Conservation (phyloP, 2,329 filamentous ascomycete genomes). For the Aaosphaeria arxii region DNA sequence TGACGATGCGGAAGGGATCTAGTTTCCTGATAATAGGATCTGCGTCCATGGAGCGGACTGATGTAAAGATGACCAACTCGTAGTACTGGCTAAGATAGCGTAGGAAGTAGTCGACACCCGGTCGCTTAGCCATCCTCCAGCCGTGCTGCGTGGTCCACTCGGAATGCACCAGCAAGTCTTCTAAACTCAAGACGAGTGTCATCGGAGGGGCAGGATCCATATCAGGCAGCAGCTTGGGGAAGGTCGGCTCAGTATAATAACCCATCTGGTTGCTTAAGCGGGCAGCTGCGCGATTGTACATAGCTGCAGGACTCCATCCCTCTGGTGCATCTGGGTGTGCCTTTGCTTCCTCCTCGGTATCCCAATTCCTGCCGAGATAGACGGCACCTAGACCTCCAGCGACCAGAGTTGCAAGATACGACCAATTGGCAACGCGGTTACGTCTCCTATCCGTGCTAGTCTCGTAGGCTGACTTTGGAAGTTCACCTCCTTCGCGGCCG, state of each 20-base stretch:
- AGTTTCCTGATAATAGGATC: slow-evolving; percentile 90
- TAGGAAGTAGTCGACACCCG: slow-evolving; percentile 94
- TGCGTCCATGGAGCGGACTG: slow-evolving; percentile 76
- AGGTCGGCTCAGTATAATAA: slow-evolving; percentile 95
- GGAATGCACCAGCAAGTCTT: slow-evolving; percentile 91
- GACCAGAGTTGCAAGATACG: slow-evolving; percentile 62
- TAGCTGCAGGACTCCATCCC: slow-evolving; percentile 71
- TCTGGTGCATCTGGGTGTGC: slow-evolving; percentile 70
- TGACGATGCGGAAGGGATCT: slow-evolving; percentile 91
- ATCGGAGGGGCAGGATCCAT: slow-evolving; percentile 80
- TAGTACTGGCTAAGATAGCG: slow-evolving; percentile 98
- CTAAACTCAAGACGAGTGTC: slow-evolving; percentile 86
- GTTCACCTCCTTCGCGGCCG: slow-evolving; percentile 61
- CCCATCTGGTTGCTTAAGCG: slow-evolving; percentile 72
- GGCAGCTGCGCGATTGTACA: slow-evolving; percentile 78
- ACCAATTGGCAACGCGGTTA: slow-evolving; percentile 70
- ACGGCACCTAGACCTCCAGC: slow-evolving; percentile 58
- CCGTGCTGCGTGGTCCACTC: slow-evolving; percentile 93
- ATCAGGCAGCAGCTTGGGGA: slow-evolving; percentile 86
- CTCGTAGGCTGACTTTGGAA: slow-evolving; percentile 78
- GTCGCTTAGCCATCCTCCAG: slow-evolving; percentile 92
- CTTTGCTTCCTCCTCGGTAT: slow-evolving; percentile 67
- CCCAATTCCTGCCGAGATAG: slow-evolving; percentile 88
- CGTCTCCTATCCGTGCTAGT: slow-evolving; percentile 86
- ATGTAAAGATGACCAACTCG: slow-evolving; percentile 94